Evolutionary conservation across 805 yeast genomes (phyloP).

Genomic region (Saccharomycopsis schoenii): DNA sequence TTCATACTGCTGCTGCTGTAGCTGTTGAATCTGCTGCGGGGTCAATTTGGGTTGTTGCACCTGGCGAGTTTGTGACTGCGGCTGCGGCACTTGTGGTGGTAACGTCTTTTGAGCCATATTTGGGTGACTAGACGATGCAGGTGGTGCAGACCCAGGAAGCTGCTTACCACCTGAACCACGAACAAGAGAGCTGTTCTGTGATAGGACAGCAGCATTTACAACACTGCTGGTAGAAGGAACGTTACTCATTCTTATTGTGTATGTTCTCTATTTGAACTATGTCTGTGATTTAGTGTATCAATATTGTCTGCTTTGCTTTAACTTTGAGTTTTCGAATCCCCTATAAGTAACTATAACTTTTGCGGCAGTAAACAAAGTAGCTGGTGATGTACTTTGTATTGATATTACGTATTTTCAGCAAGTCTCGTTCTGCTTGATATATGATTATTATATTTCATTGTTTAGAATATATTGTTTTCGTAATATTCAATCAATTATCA

Average conservation of each 20-base stretch:
- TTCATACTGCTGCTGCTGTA: slow-evolving; percentile 1
- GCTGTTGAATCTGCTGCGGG: neutral
- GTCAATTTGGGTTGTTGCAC: neutral
- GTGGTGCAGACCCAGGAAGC: neutral
- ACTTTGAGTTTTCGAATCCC: too few species aligned
- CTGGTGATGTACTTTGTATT: too few species aligned
- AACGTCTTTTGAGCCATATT: neutral
- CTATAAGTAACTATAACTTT: too few species aligned
- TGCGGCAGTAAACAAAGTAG: too few species aligned
- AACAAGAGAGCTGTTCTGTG: neutral
- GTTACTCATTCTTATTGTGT: neutral
- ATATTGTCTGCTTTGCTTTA: too few species aligned
- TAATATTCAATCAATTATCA: too few species aligned
- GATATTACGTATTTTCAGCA: too few species aligned
- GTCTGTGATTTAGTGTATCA: too few species aligned
- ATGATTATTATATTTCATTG: neutral
- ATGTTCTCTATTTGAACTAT: neutral
- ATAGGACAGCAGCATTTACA: neutral
- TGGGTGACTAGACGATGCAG: neutral
- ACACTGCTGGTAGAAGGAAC: neutral
- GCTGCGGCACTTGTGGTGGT: neutral
- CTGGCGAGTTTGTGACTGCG: neutral
- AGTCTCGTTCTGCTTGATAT: too few species aligned
- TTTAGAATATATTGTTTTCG: neutral
- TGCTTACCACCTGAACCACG: neutral